Base-by-base conservation (phyloP, 2,329 filamentous ascomycete species). In the Diaporthe ilicicola region DNA sequence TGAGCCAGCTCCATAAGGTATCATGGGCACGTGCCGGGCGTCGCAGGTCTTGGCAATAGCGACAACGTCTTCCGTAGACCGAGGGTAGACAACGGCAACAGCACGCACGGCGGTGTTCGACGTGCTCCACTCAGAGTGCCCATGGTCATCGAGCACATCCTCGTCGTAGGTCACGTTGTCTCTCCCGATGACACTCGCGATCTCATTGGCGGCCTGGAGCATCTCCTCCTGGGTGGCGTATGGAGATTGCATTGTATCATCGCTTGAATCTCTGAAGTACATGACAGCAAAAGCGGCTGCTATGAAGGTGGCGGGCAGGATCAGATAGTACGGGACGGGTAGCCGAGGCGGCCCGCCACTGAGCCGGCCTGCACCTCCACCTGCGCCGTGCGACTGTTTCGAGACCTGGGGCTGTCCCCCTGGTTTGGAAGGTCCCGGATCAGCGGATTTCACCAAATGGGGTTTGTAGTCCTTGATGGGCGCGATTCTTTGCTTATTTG, bases 1-100 rank as follows among this genome's bases (percentile, higher is more conserved):
- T 0, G 91, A 90, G 15, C 93, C 93, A 6, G 93, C 93, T 3
- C 91, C 92, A 87, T 86, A 55, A 92, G 92, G 17, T 92, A 93
- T 93, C 85, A 93, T 92, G 5, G 92, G 92, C 56, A 93, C 87
- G 42, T 82, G 87, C 78, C 89, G 86, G 73, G 86, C 87, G 76
- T 86, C 82, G 78, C 92, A 93, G 34, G 91, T 82, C 74, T 85
- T 86, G 4, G 90, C 91, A 70, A 93, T 89, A 46, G 82, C 77
- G 0, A 87, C 88, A 2, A 93, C 91, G 22, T 93, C 86, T 70
- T 89, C 87, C 0, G 91, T 93, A 1, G 83, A 86, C 37, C 83
- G 85, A 0, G 92, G 92, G 73, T 91, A 91, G 2, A 88, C 88
- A 10, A 93, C 85, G 1, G 91, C 90, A 7, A 91, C 86, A 0